A percentile compares a stretch with the other conserved stretches of the same genome.
These are phyloP conservation scores for Canna indica DNA, from an alignment of 176 grass and related monocot species.

Conservation along the genomic window DNA sequence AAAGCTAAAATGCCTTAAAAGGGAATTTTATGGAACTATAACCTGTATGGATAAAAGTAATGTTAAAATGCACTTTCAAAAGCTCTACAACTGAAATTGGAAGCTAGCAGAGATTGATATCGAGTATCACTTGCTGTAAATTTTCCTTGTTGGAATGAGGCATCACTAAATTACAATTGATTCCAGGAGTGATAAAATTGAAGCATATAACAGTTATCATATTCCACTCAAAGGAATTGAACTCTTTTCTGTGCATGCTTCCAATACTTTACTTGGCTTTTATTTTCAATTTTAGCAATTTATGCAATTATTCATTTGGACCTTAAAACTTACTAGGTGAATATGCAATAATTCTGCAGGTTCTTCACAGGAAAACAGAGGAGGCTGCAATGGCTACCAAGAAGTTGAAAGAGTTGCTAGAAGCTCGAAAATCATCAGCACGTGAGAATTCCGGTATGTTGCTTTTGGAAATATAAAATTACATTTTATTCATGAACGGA, in stretches of 20 bases:
- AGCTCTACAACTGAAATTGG: not conserved
- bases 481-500: not conserved
- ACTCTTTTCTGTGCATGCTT: not conserved
- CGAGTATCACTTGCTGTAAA: too few species aligned
- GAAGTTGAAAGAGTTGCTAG: constrained; percentile 92
- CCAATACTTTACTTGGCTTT: not conserved
- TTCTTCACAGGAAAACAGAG: constrained; percentile 97
- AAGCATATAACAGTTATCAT: too few species aligned
- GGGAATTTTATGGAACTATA: not conserved
- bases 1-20: not conserved
- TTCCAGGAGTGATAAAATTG: too few species aligned
- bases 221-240: too few species aligned
- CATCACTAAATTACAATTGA: too few species aligned
- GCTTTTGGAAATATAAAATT: not conserved
- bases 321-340: not conserved
- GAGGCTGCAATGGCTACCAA: constrained; percentile 98
- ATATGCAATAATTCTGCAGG: too few species aligned
- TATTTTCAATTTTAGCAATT: not conserved
- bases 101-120: not conserved
- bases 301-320: not conserved
- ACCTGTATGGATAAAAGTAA: not conserved
- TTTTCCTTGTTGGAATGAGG: too few species aligned
- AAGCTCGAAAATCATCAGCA: constrained; percentile 77
- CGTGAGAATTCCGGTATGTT: constrained; percentile 69
- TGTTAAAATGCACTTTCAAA: not conserved